Base-by-base conservation (phyloP, 768 basidiomycete genomes). In the Rhodotorula diobovata region DNA sequence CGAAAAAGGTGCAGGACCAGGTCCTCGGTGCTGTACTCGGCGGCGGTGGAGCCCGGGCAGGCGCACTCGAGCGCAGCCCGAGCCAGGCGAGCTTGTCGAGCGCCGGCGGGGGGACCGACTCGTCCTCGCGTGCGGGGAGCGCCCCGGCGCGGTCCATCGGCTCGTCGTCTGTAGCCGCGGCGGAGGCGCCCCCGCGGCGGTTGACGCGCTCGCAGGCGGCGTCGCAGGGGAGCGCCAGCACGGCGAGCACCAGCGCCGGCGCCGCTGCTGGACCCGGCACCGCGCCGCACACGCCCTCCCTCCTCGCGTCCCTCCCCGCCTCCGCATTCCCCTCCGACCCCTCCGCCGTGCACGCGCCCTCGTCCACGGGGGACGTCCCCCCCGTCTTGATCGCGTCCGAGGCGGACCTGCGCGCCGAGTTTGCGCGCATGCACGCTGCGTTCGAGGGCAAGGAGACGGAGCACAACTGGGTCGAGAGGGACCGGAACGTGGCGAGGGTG, bases 361-460 rank as follows among this genome's bases (percentile, higher is more conserved):
- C 65, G 14, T 41, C 67, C 1, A 20, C 30, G 9, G 55, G 9
- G 21, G 51, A 66, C 7, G 15, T 70, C 51, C 20, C 53, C n/a
- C 68, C 74, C 30, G 68, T 76, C 32, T 77, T 83, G 80, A 86
- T 98, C 77, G 90, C 93, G 4, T 95, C 92, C 28, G 84, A 84
- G 67, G 84, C 85, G 76, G 95, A 99, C 78, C 80, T 99, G 61
- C 91, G 93, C 79, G 85, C 84, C 65, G 93, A 97, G 79, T 93
- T 97, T 78, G 82, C 85, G 11, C 81, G 81, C 18, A 93, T 97
- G 89, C 79, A 84, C 30, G 89, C 89, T 63, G 82, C 84, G 43
- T 98, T 96, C 6, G 71, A 93, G 89, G 96, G 95, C n/a, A 95
- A 87, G 81, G 95, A 99, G 82, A 90, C 90, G 1, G 95, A 99